These are phyloP conservation scores for Trametes cubensis DNA, from an alignment of 768 basidiomycete species.

Conservation along the genomic window DNA sequence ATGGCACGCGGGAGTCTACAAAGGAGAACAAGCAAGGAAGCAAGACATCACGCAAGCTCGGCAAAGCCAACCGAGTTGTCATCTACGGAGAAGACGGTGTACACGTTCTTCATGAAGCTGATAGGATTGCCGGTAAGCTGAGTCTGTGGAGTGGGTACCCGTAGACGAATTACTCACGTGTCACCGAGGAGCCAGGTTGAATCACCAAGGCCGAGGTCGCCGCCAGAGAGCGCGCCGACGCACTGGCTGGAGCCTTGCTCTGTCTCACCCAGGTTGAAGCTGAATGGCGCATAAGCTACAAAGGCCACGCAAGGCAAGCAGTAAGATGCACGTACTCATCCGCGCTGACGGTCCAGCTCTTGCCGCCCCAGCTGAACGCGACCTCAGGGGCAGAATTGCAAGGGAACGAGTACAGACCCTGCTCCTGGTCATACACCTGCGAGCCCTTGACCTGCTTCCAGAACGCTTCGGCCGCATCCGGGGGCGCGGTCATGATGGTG, in stretches of 20 bases:
- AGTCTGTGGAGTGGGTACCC: neutral
- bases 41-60: neutral
- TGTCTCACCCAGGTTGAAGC: conserved; percentile 37
- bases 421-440: conserved; percentile 11
- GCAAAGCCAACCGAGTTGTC: conserved; percentile 28
- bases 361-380: conserved; percentile 27
- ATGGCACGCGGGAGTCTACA: no score
- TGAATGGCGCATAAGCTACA: neutral
- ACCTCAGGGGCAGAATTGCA: conserved; percentile 15
- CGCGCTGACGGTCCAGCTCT: conserved; percentile 16
- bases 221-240: conserved; percentile 26
- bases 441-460: conserved; percentile 28
- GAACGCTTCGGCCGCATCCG: conserved; percentile 23
- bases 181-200: conserved; percentile 27
- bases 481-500: conserved; percentile 32
- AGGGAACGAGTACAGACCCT: conserved; percentile 29
- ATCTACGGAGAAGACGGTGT: conserved; percentile 25
- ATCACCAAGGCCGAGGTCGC: conserved; percentile 21
- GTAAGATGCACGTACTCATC: conserved; percentile 5
- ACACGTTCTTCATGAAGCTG: conserved; percentile 30
- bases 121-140: conserved; percentile 7
- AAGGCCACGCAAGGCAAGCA: neutral
- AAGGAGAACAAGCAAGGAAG: no score
- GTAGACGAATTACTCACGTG: neutral
- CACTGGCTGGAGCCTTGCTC: conserved; percentile 17